These are phyloP conservation scores for Suhomyces yuchorum DNA, from an alignment of 1,139 yeast species.

Conservation along the genomic window DNA sequence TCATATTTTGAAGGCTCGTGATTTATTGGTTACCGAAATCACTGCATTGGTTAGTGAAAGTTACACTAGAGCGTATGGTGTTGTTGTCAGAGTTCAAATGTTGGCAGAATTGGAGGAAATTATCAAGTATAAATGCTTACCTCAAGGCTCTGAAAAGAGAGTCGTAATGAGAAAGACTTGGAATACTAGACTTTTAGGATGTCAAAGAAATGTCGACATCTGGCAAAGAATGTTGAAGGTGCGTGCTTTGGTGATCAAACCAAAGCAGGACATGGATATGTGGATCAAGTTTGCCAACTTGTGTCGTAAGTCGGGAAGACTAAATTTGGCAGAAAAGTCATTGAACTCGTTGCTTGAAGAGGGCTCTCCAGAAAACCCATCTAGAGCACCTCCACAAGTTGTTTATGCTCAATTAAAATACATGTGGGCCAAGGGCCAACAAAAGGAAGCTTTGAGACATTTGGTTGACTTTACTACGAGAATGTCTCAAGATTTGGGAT, in stretches of 20 bases:
- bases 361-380: slow-evolving; percentile 60
- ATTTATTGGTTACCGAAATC: slow-evolving; percentile 85
- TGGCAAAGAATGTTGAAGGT: slow-evolving; percentile 98
- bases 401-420: slow-evolving; percentile 95
- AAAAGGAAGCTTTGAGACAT: slow-evolving; percentile 81
- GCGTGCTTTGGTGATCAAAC: slow-evolving; percentile 88
- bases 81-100: slow-evolving; percentile 96
- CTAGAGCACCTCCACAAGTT: slow-evolving; percentile 91
- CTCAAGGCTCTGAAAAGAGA: slow-evolving; percentile 79
- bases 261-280: slow-evolving; percentile 96
- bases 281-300: slow-evolving; percentile 98
- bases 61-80: slow-evolving; percentile 95
- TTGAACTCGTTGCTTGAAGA: slow-evolving; percentile 73
- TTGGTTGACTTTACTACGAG: slow-evolving; percentile 88
- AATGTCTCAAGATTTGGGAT: slow-evolving; percentile 84
- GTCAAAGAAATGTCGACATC: slow-evolving; percentile 95
- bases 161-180: slow-evolving; percentile 85
- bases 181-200: slow-evolving; percentile 89
- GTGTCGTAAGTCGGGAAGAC: slow-evolving; percentile 90
- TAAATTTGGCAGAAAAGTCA: slow-evolving; percentile 91
- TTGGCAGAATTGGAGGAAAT: slow-evolving; percentile 95
- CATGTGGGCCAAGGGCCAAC: slow-evolving; percentile 95
- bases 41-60: slow-evolving; percentile 95
- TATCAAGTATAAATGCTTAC: slow-evolving; percentile 80
- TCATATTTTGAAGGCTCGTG: slow-evolving; percentile 84